A percentile compares a stretch with the other conserved stretches of the same genome.
phyloP scores from a whole-genome alignment of 148 eudicot genomes.

The Nepenthes mirabilis region DNA sequence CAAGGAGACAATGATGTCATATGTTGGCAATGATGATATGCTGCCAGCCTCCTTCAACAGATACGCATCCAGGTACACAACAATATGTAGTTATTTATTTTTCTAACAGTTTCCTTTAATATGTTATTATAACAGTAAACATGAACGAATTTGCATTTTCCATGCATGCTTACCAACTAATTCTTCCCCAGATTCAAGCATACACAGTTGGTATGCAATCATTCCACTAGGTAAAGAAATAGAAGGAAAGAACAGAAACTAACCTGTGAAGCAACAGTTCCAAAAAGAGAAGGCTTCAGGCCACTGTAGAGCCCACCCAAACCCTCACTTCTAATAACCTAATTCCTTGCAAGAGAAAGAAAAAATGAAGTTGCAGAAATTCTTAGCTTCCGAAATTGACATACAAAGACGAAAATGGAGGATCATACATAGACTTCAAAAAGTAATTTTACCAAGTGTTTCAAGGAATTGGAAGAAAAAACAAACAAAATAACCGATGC shows the following conservation, averaged over 20 bases:
- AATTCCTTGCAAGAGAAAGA: slow-evolving; percentile 5
- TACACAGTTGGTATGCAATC: neutral
- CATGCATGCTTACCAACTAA: neutral
- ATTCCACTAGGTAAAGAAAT: neutral
- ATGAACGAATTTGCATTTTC: neutral
- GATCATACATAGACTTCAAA: neutral
- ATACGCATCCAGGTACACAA: too few species aligned
- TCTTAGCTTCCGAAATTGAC: neutral
- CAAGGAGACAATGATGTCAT: too few species aligned
- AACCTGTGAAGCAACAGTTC: slow-evolving; percentile 88
- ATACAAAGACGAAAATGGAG: neutral
- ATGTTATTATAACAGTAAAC: too few species aligned
- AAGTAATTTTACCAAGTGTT: too few species aligned
- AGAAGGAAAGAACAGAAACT: neutral
- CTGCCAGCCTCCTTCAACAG: too few species aligned
- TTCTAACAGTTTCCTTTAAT: too few species aligned
- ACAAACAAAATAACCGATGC: neutral
- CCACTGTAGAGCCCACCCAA: slow-evolving; percentile 92
- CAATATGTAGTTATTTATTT: too few species aligned
- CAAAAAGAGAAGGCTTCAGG: slow-evolving; percentile 87
- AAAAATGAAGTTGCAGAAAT: neutral
- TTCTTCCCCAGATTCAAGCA: neutral
- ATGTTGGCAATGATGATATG: too few species aligned
- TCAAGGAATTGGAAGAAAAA: too few species aligned
- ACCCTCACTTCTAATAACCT: slow-evolving; percentile 75